These are phyloP conservation scores for Calonectria hongkongensis DNA, from an alignment of 2,329 filamentous ascomycete species.

Conservation along the genomic window DNA sequence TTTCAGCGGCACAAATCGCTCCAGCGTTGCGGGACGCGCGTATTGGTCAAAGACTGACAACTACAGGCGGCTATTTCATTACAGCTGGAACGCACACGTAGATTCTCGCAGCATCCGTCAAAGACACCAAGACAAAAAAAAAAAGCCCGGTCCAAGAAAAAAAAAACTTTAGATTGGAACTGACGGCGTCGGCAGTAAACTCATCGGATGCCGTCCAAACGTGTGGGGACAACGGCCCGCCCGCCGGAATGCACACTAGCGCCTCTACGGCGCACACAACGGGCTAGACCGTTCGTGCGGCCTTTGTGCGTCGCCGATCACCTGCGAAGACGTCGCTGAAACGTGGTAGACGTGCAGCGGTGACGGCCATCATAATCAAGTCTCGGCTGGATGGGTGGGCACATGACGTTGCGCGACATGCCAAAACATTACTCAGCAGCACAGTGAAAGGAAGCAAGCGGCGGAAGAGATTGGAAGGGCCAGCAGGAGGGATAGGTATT, in stretches of 20 bases:
- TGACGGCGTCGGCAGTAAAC: constrained; percentile 1
- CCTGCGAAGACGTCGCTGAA: background rate
- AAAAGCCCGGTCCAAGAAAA: background rate
- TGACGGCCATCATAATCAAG: background rate
- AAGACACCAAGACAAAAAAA: background rate
- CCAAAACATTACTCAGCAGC: constrained; percentile 16
- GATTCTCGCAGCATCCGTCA: background rate
- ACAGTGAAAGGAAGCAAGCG: background rate
- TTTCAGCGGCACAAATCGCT: background rate
- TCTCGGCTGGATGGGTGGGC: background rate
- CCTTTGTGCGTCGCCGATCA: constrained; percentile 25
- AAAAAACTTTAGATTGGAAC: background rate
- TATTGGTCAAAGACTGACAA: background rate
- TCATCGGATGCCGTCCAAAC: constrained; percentile 6
- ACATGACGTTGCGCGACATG: constrained; percentile 14
- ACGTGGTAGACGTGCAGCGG: constrained; percentile 12
- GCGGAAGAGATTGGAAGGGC: background rate
- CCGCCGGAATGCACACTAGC: constrained; percentile 11
- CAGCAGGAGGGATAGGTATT: background rate
- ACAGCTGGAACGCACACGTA: background rate
- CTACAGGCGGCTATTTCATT: background rate
- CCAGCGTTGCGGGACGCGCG: background rate
- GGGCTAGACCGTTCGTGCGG: constrained; percentile 22
- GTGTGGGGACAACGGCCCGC: constrained; percentile 25
- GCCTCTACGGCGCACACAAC: background rate